phyloP scores from a whole-genome alignment of 2,329 filamentous ascomycete genomes.

The Epichloe amarillans region DNA sequence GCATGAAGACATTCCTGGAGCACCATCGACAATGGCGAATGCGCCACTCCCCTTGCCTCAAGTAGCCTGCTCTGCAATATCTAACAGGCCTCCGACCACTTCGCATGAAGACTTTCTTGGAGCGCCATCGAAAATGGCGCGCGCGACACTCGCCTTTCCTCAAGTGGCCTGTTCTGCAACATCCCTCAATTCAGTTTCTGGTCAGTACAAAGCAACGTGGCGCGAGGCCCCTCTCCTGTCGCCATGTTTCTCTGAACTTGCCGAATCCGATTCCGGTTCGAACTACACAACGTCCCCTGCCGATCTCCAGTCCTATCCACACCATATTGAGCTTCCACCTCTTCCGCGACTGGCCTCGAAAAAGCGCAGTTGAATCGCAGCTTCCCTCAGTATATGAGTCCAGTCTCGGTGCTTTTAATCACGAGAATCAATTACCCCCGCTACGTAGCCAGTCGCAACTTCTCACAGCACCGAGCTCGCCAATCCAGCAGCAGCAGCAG shows the following conservation, averaged over 20 bases:
- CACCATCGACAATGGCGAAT: background rate
- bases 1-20: background rate
- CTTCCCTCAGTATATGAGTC: slow-evolving; percentile 13
- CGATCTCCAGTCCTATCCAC: slow-evolving; percentile 22
- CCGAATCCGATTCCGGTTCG: slow-evolving; percentile 53
- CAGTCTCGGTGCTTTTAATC: no score
- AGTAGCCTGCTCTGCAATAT: background rate
- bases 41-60: background rate
- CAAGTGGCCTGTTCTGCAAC: background rate
- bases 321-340: slow-evolving; percentile 29
- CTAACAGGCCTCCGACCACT: no score
- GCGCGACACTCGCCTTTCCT: background rate
- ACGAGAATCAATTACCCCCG: background rate
- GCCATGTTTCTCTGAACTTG: slow-evolving; percentile 30
- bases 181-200: background rate
- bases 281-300: slow-evolving; percentile 47
- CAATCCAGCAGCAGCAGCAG: background rate
- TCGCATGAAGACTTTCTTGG: background rate
- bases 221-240: slow-evolving; percentile 23
- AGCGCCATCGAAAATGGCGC: background rate
- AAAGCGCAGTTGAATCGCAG: slow-evolving; percentile 8
- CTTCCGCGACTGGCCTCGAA: slow-evolving; percentile 12
- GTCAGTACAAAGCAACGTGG: slow-evolving; percentile 6
- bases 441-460: background rate
- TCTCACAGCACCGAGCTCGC: background rate